Evolutionary conservation across 805 yeast genomes (phyloP).

Genomic region (Tetrapisispora fleetii): DNA sequence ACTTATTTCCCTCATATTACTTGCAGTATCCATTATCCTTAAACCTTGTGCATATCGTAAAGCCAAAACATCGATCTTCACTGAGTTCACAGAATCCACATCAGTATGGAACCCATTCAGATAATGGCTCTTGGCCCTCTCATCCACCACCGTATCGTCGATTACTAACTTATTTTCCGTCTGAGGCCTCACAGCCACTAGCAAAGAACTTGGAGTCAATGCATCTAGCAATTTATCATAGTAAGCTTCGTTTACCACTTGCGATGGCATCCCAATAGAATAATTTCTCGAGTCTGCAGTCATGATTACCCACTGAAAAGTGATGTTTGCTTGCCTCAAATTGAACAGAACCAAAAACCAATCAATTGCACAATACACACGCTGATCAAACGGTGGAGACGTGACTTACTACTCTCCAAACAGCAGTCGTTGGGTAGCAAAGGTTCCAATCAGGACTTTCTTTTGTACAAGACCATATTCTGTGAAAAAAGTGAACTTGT

Average conservation of each 20-base stretch:
- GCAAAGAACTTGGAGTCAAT: not conserved
- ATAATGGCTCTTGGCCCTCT: conserved; percentile 9
- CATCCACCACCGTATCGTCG: conserved; percentile 11
- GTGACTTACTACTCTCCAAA: too few species aligned
- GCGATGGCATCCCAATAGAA: not conserved
- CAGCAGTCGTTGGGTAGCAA: too few species aligned
- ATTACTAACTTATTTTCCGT: not conserved
- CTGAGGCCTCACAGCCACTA: not conserved
- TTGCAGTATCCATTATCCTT: conserved; percentile 12
- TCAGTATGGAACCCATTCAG: conserved; percentile 11
- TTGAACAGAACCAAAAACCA: too few species aligned
- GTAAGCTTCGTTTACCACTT: not conserved
- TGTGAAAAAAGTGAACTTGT: not conserved
- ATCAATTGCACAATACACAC: too few species aligned
- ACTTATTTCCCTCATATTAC: conserved; percentile 64
- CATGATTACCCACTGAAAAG: not conserved
- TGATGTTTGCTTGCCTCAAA: too few species aligned
- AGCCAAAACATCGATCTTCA: conserved; percentile 10
- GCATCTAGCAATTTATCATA: not conserved
- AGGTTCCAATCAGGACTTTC: too few species aligned
- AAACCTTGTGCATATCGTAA: conserved; percentile 17
- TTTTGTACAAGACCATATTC: too few species aligned
- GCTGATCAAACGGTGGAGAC: too few species aligned
- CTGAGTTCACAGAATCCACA: conserved; percentile 11
- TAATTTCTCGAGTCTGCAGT: not conserved